Base-by-base conservation (phyloP, 352 stramenopile genomes). In the Globisporangium paddicum region DNA sequence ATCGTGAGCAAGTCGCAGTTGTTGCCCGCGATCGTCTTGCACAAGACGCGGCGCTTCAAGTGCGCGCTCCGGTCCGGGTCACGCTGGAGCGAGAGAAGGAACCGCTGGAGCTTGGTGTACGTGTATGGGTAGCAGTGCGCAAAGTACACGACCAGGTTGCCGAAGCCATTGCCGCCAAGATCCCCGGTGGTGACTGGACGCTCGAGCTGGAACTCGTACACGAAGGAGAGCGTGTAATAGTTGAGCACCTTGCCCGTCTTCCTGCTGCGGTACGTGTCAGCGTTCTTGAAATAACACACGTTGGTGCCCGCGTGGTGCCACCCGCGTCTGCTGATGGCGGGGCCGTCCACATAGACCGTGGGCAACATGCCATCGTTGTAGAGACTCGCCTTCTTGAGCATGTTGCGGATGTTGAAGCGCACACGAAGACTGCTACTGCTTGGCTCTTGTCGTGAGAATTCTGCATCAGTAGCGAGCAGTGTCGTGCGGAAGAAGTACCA, bases 351-450 rank as follows among this genome's bases (percentile, higher is more conserved):
- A 53, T 83, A 92, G 21, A 94, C 69, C 3, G 79, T 66, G 18
- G 87, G 87, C n/a, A 89, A 69, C 86, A 97, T 96, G 38, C 87
- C 87, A 19, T 90, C 77, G 58, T 89, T 92, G 71, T 94, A 97
- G 60, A 96, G 58, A 52, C 87, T 95, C 35, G 86, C 61, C 37
- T 71, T 78, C 63, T 96, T 96, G 35, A 90, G 71, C 74, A 95
- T 89, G 65, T 96, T 96, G 49, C 79, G 73, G 35, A 96, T 75
- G 58, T 95, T 96, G 67, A 97, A 93, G 59, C 83, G 75, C 3
- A 92, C 76, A 30, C 46, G 69, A 35, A 83, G n/a, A 11, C 30
- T 54, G 13, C 28, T 32, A 25, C 37, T 48, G 16, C 66, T 34
- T 40, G 38, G 18, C 10, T 48, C 40, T 11, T 53, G 35, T 18